phyloP scores from a whole-genome alignment of 208 protist species.

The Trypanosoma caninum region DNA sequence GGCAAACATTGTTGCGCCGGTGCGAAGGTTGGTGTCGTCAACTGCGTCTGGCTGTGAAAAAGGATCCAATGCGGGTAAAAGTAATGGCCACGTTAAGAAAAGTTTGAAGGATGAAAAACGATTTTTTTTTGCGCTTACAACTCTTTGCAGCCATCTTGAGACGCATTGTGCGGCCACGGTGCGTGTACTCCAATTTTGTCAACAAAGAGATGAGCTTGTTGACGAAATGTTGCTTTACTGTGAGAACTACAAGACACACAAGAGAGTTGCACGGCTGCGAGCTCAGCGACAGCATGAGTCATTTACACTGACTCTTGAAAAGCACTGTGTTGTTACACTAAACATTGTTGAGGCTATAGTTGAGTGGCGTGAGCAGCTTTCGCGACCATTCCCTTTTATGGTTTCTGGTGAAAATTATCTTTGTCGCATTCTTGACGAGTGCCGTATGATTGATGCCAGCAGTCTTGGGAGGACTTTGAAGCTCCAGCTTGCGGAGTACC shows the following conservation, averaged over 20 bases:
- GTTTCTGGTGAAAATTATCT: constrained; percentile 53
- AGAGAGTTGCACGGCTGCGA: background rate
- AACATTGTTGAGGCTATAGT: constrained; percentile 56
- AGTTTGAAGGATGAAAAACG: background rate
- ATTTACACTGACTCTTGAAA: constrained; percentile 37
- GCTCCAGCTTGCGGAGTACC: constrained; percentile 45
- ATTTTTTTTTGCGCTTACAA: background rate
- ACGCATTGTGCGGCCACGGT: constrained; percentile 8
- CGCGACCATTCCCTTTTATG: constrained; percentile 53
- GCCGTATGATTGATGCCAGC: constrained; percentile 30
- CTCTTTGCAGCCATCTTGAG: constrained; percentile 15
- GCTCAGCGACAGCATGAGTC: background rate
- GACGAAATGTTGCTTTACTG: constrained; percentile 6
- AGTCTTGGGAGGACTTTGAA: constrained; percentile 32
- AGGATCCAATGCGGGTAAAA: background rate
- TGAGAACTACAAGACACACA: constrained; percentile 5
- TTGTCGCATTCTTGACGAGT: constrained; percentile 47
- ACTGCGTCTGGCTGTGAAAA: too few species aligned
- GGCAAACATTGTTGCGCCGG: constrained; percentile 8
- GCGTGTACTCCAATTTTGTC: constrained; percentile 18
- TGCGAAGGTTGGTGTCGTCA: background rate
- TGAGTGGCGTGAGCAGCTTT: constrained; percentile 60
- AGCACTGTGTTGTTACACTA: constrained; percentile 52
- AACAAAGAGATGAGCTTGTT: constrained; percentile 17
- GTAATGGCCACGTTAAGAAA: background rate